Percentiles rank a stretch among this genome's conserved stretches.
These are phyloP conservation scores for Auricularia heimuer DNA, from an alignment of 768 basidiomycete species.

Conservation along the genomic window DNA sequence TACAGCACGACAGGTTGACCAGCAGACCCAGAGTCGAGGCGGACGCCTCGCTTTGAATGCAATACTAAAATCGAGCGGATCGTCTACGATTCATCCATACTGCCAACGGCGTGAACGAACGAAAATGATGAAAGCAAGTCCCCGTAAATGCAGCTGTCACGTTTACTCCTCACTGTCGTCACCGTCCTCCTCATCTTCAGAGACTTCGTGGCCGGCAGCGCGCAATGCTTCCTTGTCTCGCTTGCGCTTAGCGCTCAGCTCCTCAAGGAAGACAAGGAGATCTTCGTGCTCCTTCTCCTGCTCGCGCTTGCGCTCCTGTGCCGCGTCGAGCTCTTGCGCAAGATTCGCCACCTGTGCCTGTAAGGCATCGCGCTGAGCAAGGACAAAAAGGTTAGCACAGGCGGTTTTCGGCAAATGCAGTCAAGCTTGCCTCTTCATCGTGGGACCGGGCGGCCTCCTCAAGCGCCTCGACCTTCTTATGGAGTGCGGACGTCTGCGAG, in stretches of 20 bases:
- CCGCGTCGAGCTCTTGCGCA: conserved; percentile 32
- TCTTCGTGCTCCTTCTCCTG: conserved; percentile 97
- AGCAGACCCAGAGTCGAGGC: too few species aligned
- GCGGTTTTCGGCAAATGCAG: conserved; percentile 12
- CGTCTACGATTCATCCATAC: too few species aligned
- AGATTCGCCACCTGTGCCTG: conserved; percentile 38
- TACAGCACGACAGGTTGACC: too few species aligned
- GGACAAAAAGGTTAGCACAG: not conserved
- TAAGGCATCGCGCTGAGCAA: conserved; percentile 33
- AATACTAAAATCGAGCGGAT: too few species aligned
- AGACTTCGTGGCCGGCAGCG: conserved; percentile 73
- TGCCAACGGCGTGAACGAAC: too few species aligned
- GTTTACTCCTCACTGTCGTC: conserved; percentile 35
- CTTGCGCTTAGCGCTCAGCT: conserved; percentile 76
- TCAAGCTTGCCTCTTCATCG: not conserved
- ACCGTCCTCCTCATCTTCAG: conserved; percentile 82
- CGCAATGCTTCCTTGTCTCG: conserved; percentile 73
- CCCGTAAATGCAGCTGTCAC: too few species aligned
- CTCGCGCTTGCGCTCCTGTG: conserved; percentile 27
- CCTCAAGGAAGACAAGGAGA: conserved; percentile 84
- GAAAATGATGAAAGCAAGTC: too few species aligned
- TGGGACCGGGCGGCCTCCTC: not conserved
- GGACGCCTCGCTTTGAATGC: too few species aligned
- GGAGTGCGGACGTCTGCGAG: not conserved
- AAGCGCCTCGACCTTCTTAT: conserved; percentile 1